These are phyloP conservation scores for Tetradesmus obliquus DNA, from an alignment of 139 green algal genomes.

Conservation along the genomic window DNA sequence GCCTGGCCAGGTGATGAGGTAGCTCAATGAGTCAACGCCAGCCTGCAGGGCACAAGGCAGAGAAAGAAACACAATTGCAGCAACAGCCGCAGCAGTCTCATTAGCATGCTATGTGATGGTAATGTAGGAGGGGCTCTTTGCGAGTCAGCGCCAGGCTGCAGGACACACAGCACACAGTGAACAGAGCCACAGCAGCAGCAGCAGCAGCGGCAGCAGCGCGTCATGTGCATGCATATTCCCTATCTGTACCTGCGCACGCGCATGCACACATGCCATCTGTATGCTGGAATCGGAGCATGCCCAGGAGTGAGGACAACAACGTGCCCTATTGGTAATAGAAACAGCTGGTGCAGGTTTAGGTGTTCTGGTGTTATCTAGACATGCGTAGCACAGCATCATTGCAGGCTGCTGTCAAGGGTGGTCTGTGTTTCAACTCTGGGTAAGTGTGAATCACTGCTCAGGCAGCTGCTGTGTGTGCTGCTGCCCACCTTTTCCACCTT, in stretches of 20 bases:
- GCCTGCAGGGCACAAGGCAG: background rate
- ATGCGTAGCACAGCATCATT: background rate
- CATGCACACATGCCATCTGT: too few species aligned
- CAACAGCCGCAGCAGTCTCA: background rate
- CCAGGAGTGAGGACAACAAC: too few species aligned
- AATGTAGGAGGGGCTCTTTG: background rate
- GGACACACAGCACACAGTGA: too few species aligned
- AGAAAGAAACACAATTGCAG: background rate
- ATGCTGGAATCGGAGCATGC: too few species aligned
- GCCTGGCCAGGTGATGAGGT: constrained; percentile 78
- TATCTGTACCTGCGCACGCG: too few species aligned
- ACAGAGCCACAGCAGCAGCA: too few species aligned
- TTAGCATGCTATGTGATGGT: background rate
- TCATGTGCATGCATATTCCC: too few species aligned
- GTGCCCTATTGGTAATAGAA: too few species aligned
- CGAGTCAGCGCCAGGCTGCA: too few species aligned
- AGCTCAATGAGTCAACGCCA: constrained; percentile 47
- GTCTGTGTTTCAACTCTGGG: background rate
- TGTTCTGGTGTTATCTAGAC: too few species aligned
- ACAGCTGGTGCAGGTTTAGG: too few species aligned
- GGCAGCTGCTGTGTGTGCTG: background rate
- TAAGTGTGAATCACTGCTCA: background rate
- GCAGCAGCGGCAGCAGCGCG: too few species aligned
- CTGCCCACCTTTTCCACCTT: constrained; percentile 43
- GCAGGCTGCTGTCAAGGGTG: background rate